Evolutionary conservation across 169 alveolate species (phyloP).

Genomic region (Plasmodium coatneyi): DNA sequence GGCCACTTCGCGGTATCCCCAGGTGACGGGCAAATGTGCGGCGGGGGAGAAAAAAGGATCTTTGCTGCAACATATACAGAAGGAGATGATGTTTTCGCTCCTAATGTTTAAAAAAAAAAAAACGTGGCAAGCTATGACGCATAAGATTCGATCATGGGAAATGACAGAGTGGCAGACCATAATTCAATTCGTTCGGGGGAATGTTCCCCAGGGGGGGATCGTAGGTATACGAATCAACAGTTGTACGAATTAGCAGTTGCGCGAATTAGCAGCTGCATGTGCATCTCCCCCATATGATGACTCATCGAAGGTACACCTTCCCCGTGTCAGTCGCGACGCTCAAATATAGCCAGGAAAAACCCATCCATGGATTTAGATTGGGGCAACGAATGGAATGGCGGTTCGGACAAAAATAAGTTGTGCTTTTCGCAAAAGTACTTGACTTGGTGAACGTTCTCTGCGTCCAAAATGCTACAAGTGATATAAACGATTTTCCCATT

Average conservation of each 20-base stretch:
- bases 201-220: neutral
- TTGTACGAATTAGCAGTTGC: neutral
- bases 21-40: neutral
- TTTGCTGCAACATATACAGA: neutral
- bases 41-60: no score
- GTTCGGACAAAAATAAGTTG: constrained; percentile 84
- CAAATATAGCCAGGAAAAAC: constrained; percentile 92
- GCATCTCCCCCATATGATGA: neutral
- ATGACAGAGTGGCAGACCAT: neutral
- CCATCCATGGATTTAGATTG: constrained; percentile 95
- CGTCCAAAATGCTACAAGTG: constrained; percentile 92
- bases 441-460: constrained; percentile 88
- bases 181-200: neutral
- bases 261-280: neutral
- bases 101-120: neutral
- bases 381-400: constrained; percentile 91
- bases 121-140: neutral
- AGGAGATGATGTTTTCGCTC: neutral
- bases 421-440: constrained; percentile 83
- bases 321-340: constrained; percentile 31
- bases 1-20: neutral
- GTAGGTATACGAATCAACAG: no score
- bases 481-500: constrained; percentile 92
- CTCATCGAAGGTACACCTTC: neutral
- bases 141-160: neutral